Evolutionary conservation across 371 early-diverging fungal species (phyloP).

Genomic region (Amoeboaphelidium protococcarum): DNA sequence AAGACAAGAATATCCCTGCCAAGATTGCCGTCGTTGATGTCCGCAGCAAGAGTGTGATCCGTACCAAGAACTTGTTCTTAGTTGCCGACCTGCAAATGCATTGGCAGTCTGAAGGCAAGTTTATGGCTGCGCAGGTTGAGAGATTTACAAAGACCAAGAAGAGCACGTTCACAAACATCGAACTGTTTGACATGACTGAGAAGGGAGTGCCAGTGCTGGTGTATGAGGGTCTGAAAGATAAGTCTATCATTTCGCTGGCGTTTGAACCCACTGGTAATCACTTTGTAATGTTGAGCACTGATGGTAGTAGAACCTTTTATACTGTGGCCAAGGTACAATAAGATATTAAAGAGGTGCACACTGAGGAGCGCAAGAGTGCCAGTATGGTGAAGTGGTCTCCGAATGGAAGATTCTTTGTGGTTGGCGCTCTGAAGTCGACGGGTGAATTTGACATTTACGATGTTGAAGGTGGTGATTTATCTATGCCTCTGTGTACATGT

Average conservation of each 20-base stretch:
- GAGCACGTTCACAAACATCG: slow-evolving; percentile 56
- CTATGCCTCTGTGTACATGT: slow-evolving; percentile 28
- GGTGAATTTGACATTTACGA: slow-evolving; percentile 83
- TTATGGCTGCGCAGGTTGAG: slow-evolving; percentile 70
- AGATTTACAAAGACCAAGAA: slow-evolving; percentile 79
- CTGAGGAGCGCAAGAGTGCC: slow-evolving; percentile 43
- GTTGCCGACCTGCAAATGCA: slow-evolving; percentile 48
- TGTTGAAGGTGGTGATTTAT: slow-evolving; percentile 56
- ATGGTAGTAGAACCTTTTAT: slow-evolving; percentile 28
- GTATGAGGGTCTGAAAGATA: slow-evolving; percentile 45
- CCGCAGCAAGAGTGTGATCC: slow-evolving; percentile 51
- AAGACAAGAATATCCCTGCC: slow-evolving; percentile 79
- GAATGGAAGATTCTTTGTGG: slow-evolving; percentile 68
- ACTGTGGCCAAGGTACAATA: slow-evolving; percentile 14
- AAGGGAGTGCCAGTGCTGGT: slow-evolving; percentile 83
- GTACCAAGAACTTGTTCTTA: slow-evolving; percentile 89
- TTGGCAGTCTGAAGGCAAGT: slow-evolving; percentile 78
- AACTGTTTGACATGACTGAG: slow-evolving; percentile 74
- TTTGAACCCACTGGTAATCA: slow-evolving; percentile 82
- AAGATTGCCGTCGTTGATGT: slow-evolving; percentile 65
- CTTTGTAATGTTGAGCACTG: slow-evolving; percentile 55
- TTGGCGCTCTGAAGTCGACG: slow-evolving; percentile 57
- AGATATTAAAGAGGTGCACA: slow-evolving; percentile 19
- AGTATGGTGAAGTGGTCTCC: slow-evolving; percentile 83
- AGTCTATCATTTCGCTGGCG: slow-evolving; percentile 43